Percentiles rank a stretch among this genome's conserved stretches.
These are phyloP conservation scores for Cercospora beticola DNA, from an alignment of 2,329 filamentous ascomycete genomes.

Conservation along the genomic window DNA sequence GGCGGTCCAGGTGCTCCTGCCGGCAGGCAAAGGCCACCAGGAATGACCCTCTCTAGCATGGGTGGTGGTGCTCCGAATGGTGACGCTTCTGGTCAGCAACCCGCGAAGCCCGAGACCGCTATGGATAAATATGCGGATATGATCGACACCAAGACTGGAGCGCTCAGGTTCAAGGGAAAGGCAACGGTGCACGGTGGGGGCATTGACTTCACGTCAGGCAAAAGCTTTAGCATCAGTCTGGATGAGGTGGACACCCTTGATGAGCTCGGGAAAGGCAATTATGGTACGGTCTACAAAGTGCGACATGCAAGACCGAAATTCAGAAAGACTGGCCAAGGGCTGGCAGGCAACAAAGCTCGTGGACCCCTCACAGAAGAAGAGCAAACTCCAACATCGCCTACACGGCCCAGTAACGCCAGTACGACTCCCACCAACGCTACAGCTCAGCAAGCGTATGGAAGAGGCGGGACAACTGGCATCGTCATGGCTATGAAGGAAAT, in stretches of 20 bases:
- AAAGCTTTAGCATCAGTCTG: slow-evolving; percentile 87
- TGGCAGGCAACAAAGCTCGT: slow-evolving; percentile 58
- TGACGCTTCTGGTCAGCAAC: slow-evolving; percentile 32
- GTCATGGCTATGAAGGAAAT: slow-evolving; percentile 99
- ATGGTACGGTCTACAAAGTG: slow-evolving; percentile 97
- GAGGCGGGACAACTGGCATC: slow-evolving; percentile 64
- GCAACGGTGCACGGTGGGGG: slow-evolving; percentile 85
- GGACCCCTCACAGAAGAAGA: slow-evolving; percentile 29
- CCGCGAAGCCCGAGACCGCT: slow-evolving; percentile 34
- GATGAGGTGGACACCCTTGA: slow-evolving; percentile 93
- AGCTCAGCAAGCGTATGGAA: slow-evolving; percentile 23
- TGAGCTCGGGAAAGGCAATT: slow-evolving; percentile 96
- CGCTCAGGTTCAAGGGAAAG: slow-evolving; percentile 88
- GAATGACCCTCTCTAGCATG: slow-evolving; percentile 47
- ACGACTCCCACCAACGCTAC: slow-evolving; percentile 22
- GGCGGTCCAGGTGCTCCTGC: slow-evolving; percentile 39
- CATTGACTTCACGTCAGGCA: slow-evolving; percentile 87
- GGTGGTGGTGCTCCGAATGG: slow-evolving; percentile 38
- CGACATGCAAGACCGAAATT: slow-evolving; percentile 73
- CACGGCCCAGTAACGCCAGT: slow-evolving; percentile 35
- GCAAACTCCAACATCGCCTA: slow-evolving; percentile 26
- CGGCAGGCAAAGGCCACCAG: slow-evolving; percentile 43
- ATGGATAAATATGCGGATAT: slow-evolving; percentile 74
- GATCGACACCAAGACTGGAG: slow-evolving; percentile 88
- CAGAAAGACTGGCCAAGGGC: slow-evolving; percentile 59